Conservation (phyloP, 2,329 filamentous ascomycete species). For the Colletotrichum liriopes region DNA sequence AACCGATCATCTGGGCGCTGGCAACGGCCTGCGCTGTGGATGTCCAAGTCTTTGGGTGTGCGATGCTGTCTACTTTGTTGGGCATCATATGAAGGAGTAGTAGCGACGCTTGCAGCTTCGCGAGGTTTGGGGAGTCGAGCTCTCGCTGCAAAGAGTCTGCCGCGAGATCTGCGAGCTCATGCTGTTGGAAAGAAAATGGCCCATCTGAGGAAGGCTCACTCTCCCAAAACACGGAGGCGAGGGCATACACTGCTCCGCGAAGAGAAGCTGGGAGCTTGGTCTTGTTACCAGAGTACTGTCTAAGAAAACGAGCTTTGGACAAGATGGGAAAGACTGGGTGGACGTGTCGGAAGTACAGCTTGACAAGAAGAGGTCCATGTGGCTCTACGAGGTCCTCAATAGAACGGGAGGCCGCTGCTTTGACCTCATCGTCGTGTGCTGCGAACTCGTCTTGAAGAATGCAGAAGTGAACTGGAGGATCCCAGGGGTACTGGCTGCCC, state of each 20-base stretch:
- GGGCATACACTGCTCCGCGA: slow-evolving; percentile 61
- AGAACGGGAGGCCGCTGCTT: slow-evolving; percentile 55
- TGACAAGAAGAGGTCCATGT: slow-evolving; percentile 58
- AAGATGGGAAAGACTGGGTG: slow-evolving; percentile 61
- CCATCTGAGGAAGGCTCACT: slow-evolving; percentile 51
- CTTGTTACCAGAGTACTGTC: slow-evolving; percentile 55
- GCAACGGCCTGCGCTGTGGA: slow-evolving; percentile 60
- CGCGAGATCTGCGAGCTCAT: slow-evolving; percentile 59
- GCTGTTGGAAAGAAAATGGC: slow-evolving; percentile 56
- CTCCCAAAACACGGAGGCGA: slow-evolving; percentile 61
- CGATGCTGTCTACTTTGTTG: slow-evolving; percentile 61
- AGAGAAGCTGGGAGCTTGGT: slow-evolving; percentile 60
- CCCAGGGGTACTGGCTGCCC: slow-evolving; percentile 52
- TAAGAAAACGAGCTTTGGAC: slow-evolving; percentile 61
- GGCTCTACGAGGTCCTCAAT: slow-evolving; percentile 61
- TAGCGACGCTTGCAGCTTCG: slow-evolving; percentile 63
- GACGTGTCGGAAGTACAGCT: slow-evolving; percentile 62
- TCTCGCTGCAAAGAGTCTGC: slow-evolving; percentile 61
- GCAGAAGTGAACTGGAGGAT: slow-evolving; percentile 62
- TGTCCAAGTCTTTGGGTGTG: slow-evolving; percentile 62
- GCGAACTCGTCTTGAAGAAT: slow-evolving; percentile 62
- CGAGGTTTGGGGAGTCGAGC: slow-evolving; percentile 63
- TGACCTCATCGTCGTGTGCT: slow-evolving; percentile 57
- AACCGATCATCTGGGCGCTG: slow-evolving; percentile 62
- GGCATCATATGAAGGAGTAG: slow-evolving; percentile 62